phyloP scores from a whole-genome alignment of 768 basidiomycete species.

The Filobasidium wieringae region DNA sequence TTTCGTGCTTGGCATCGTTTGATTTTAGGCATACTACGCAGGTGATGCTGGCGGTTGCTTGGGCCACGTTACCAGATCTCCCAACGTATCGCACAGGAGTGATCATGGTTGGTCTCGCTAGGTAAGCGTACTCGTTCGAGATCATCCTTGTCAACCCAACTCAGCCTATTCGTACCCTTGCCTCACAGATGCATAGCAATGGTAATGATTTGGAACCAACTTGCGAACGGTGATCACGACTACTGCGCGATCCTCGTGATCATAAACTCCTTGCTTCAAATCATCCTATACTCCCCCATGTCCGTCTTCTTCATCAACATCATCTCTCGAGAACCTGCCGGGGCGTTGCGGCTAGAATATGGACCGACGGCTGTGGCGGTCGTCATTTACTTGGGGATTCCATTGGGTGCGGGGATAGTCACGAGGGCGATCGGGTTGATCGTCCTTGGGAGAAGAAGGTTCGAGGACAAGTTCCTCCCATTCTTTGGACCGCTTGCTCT shows the following conservation, averaged over 20 bases:
- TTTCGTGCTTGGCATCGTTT: no score
- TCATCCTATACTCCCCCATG: slow-evolving; percentile 61
- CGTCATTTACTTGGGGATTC: slow-evolving; percentile 81
- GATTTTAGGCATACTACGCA: no score
- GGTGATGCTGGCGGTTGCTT: slow-evolving; percentile 71
- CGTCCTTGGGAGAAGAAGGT: slow-evolving; percentile 43
- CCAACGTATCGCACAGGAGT: slow-evolving; percentile 62
- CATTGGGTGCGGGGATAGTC: slow-evolving; percentile 55
- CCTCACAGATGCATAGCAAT: slow-evolving; percentile 39
- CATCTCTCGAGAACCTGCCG: slow-evolving; percentile 52
- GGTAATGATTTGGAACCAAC: slow-evolving; percentile 63
- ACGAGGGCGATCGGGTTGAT: slow-evolving; percentile 52
- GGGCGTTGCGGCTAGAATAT: no score
- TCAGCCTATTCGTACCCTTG: no score
- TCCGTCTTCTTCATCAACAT: slow-evolving; percentile 62
- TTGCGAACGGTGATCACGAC: slow-evolving; percentile 56
- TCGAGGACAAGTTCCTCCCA: slow-evolving; percentile 54
- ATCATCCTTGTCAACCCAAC: no score
- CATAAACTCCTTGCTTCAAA: slow-evolving; percentile 66
- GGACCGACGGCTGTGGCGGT: no score
- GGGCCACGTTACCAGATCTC: slow-evolving; percentile 67
- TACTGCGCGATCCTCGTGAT: slow-evolving; percentile 72
- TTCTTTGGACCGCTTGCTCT: slow-evolving; percentile 58
- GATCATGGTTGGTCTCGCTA: slow-evolving; percentile 65
- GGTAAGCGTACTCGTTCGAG: no score